phyloP scores from a whole-genome alignment of 2,329 filamentous ascomycete genomes.

The Colletotrichum falcatum region DNA sequence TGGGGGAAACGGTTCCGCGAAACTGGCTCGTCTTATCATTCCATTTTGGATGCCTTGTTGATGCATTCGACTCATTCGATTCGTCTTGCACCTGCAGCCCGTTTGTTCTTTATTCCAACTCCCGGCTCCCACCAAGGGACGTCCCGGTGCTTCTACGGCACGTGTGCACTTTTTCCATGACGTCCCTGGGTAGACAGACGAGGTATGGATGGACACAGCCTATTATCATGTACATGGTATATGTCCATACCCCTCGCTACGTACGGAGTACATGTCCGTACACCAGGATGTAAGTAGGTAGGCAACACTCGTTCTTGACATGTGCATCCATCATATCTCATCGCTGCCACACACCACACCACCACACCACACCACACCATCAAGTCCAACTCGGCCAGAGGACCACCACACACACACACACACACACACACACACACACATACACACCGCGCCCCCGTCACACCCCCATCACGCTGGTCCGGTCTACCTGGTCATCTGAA shows the following conservation, averaged over 20 bases:
- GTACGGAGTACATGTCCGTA: background rate
- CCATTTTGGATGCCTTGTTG: background rate
- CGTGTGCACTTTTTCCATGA: background rate
- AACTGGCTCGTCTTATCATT: background rate
- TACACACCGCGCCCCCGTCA: constrained; percentile 9
- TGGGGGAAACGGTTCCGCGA: background rate
- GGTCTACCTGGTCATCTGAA: constrained; percentile 40
- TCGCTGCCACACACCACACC: too few relatives aligned
- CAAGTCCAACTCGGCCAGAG: too few relatives aligned
- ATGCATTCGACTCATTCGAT: background rate
- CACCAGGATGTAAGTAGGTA: too few relatives aligned
- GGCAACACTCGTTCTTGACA: too few relatives aligned
- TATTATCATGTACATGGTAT: too few relatives aligned
- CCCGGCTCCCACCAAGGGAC: background rate
- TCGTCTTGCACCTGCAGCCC: background rate
- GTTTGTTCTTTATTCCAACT: background rate
- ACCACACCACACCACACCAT: constrained; percentile 6
- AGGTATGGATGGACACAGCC: too few relatives aligned
- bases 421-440: too few relatives aligned
- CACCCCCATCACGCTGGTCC: constrained; percentile 26
- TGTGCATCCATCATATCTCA: background rate
- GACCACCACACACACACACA: background rate
- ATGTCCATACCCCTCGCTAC: too few relatives aligned
- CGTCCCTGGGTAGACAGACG: too few relatives aligned
- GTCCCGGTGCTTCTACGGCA: background rate